Evolutionary conservation across 1,139 yeast species (phyloP).

Genomic region (Geotrichum cucujoidarum): DNA sequence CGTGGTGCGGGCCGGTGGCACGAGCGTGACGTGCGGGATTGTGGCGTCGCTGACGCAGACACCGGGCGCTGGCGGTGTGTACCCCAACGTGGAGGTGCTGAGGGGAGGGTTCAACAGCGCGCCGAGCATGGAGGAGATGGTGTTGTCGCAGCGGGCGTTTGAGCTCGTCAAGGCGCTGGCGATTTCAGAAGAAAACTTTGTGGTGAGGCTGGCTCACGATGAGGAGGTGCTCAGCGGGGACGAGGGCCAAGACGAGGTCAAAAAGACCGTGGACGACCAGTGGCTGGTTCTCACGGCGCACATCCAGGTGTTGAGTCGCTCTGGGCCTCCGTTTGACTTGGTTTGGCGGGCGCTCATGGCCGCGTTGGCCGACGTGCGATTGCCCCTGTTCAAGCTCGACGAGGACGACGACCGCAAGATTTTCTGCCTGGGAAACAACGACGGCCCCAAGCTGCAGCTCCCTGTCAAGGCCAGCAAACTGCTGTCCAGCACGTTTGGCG

Average conservation of each 20-base stretch:
- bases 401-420: conserved; percentile 25
- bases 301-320: conserved; percentile 69
- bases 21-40: conserved; percentile 69
- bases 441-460: conserved; percentile 33
- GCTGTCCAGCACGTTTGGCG: conserved; percentile 59
- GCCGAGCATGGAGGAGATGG: conserved; percentile 90
- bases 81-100: conserved; percentile 75
- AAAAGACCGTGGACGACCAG: conserved; percentile 36
- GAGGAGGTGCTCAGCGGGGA: conserved; percentile 36
- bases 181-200: conserved; percentile 32
- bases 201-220: conserved; percentile 19
- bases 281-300: conserved; percentile 67
- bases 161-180: conserved; percentile 43
- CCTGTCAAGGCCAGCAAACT: background rate
- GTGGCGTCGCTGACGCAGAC: conserved; percentile 57
- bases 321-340: conserved; percentile 77
- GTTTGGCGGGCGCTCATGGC: conserved; percentile 65
- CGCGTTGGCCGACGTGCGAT: conserved; percentile 55
- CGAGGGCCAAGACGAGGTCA: conserved; percentile 8
- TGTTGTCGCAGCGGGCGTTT: conserved; percentile 61
- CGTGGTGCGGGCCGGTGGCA: conserved; percentile 66
- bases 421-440: conserved; percentile 8
- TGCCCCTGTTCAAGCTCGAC: conserved; percentile 58
- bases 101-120: conserved; percentile 49
- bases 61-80: conserved; percentile 44